Conservation (phyloP, 768 basidiomycete species). For the Mycena chlorophos region DNA sequence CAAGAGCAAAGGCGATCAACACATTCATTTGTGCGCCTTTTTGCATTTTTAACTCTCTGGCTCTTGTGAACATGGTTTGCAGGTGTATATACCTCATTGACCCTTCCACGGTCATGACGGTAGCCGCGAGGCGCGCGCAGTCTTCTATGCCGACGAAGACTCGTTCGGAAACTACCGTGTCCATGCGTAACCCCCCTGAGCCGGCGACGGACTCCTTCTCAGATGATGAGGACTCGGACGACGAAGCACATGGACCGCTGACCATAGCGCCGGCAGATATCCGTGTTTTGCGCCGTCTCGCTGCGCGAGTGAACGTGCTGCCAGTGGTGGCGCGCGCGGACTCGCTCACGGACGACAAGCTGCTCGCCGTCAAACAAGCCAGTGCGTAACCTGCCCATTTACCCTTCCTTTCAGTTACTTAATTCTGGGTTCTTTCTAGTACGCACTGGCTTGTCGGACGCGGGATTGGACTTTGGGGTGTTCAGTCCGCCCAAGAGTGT, state of each 20-base stretch:
- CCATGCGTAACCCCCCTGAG: constrained; percentile 52
- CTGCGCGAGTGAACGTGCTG: constrained; percentile 74
- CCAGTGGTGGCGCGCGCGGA: constrained; percentile 81
- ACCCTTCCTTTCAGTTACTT: background rate
- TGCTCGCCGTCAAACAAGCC: constrained; percentile 68
- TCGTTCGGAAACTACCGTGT: constrained; percentile 68
- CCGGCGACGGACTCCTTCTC: constrained; percentile 55
- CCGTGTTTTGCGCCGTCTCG: constrained; percentile 73
- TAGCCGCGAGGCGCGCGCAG: constrained; percentile 49
- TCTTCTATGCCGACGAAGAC: constrained; percentile 52
- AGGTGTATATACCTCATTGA: constrained; percentile 88
- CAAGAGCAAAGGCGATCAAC: constrained; percentile 85
- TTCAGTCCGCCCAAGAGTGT: constrained; percentile 52
- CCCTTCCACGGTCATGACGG: constrained; percentile 66
- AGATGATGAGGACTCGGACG: constrained; percentile 46
- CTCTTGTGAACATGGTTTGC: constrained; percentile 9
- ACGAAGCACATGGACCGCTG: constrained; percentile 49
- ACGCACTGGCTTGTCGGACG: constrained; percentile 62
- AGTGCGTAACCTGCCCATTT: constrained; percentile 30
- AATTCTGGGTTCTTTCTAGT: constrained; percentile 35
- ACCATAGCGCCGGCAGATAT: constrained; percentile 79
- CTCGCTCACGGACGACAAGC: constrained; percentile 78
- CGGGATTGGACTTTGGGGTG: constrained; percentile 75
- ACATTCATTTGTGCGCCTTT: constrained; percentile 86
- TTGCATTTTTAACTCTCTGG: constrained; percentile 29